Conservation (phyloP, 2,329 filamentous ascomycete genomes). For the Microcera coccophila region DNA sequence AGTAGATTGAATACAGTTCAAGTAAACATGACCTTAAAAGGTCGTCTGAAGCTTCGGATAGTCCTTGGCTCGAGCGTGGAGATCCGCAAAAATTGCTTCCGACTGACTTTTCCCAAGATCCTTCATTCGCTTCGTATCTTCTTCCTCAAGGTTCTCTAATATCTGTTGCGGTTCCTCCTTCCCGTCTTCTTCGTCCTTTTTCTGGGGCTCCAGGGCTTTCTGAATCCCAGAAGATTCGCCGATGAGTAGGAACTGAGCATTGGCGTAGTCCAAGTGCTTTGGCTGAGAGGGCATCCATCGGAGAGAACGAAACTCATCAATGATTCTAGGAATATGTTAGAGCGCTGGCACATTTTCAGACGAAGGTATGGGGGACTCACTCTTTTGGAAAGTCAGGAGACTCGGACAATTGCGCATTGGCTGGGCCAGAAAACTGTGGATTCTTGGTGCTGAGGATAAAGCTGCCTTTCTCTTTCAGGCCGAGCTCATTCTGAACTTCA, state of each 20-base stretch:
- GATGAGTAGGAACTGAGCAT: slow-evolving; percentile 74
- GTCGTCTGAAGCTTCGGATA: slow-evolving; percentile 29
- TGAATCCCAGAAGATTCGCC: slow-evolving; percentile 60
- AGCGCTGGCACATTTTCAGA: background rate
- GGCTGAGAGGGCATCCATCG: slow-evolving; percentile 74
- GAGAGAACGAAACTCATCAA: slow-evolving; percentile 66
- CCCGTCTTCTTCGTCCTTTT: slow-evolving; percentile 16
- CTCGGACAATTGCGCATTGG: slow-evolving; percentile 59
- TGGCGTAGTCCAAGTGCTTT: slow-evolving; percentile 68
- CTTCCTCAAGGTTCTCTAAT: slow-evolving; percentile 69
- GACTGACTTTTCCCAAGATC: slow-evolving; percentile 45
- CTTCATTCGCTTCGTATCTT: slow-evolving; percentile 65
- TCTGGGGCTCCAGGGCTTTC: slow-evolving; percentile 50
- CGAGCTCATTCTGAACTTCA: slow-evolving; percentile 71
- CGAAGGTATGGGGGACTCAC: slow-evolving; percentile 38
- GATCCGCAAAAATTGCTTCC: slow-evolving; percentile 24
- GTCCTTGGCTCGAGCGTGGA: slow-evolving; percentile 21
- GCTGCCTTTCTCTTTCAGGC: slow-evolving; percentile 66
- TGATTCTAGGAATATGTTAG: slow-evolving; percentile 44
- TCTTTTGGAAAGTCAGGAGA: slow-evolving; percentile 67
- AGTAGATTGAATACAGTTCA: too few relatives aligned
- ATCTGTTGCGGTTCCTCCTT: slow-evolving; percentile 62
- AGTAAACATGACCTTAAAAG: too few relatives aligned
- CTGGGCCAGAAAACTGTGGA: slow-evolving; percentile 64
- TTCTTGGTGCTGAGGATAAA: slow-evolving; percentile 81